Conservation (phyloP, 2,329 filamentous ascomycete genomes). For the Phialophora tarda region DNA sequence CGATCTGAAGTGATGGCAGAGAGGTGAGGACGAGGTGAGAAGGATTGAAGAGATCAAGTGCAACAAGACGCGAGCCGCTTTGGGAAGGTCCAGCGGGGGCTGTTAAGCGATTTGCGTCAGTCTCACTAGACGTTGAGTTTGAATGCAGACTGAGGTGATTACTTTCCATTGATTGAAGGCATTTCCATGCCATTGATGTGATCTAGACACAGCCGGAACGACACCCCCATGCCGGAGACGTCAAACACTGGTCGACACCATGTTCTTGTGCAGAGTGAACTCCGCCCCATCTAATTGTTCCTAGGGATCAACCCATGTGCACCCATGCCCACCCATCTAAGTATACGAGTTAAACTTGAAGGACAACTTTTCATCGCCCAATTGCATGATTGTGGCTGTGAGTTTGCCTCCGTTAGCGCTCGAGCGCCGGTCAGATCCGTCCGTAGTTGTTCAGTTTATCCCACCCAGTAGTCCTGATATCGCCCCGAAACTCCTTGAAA, state of each 20-base stretch:
- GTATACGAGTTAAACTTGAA: slow-evolving; percentile 14
- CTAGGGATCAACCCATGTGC: background rate
- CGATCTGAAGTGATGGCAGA: background rate
- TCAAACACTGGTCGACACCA: background rate
- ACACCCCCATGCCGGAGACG: background rate
- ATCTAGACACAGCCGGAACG: background rate
- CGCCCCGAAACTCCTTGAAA: slow-evolving; percentile 6
- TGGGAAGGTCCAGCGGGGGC: background rate
- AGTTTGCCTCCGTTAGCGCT: background rate
- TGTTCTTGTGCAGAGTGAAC: background rate
- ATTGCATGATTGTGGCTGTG: slow-evolving; percentile 15
- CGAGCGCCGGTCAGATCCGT: background rate
- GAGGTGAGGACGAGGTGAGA: background rate
- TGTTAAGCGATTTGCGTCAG: background rate
- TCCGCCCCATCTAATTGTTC: slow-evolving; percentile 9
- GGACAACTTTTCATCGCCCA: background rate
- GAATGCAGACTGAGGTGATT: background rate
- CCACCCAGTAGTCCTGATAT: slow-evolving; percentile 8
- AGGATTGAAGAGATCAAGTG: background rate
- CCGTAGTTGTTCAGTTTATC: slow-evolving; percentile 8
- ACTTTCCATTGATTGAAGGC: background rate
- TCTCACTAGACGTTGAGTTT: background rate
- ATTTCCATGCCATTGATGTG: background rate
- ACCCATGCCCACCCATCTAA: slow-evolving; percentile 14
- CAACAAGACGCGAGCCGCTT: background rate